A percentile compares a stretch with the other conserved stretches of the same genome.
These are phyloP conservation scores for Chamaecrista fasciculata DNA, from an alignment of 306 rosid species.

Conservation along the genomic window DNA sequence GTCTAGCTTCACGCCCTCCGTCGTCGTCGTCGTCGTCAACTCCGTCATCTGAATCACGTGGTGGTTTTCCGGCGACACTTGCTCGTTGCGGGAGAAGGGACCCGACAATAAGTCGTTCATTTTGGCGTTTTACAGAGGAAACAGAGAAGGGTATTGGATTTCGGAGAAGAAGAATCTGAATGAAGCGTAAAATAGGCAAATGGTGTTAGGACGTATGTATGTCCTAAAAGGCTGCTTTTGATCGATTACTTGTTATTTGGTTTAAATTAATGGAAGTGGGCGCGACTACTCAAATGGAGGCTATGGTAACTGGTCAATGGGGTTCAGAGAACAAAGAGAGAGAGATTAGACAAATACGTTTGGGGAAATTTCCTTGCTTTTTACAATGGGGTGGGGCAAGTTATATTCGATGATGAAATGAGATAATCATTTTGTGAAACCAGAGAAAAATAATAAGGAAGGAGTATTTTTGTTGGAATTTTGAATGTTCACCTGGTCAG, in stretches of 20 bases:
- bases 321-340: conserved; percentile 21
- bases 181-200: neutral
- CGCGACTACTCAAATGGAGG: conserved; percentile 24
- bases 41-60: conserved; percentile 66
- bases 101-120: conserved; percentile 78
- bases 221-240: neutral
- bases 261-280: neutral
- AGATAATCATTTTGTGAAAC: no score
- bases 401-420: no score
- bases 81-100: conserved; percentile 63
- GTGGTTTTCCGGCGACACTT: conserved; percentile 44
- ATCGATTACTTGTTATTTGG: neutral
- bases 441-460: neutral
- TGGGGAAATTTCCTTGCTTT: conserved; percentile 27
- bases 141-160: neutral
- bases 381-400: no score
- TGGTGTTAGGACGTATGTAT: neutral
- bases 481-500: neutral
- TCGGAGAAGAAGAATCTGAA: neutral
- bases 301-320: conserved; percentile 33
- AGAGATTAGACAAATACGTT: no score
- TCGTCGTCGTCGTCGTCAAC: conserved; percentile 9
- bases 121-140: neutral
- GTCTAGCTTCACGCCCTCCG: conserved; percentile 56
- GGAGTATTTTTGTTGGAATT: neutral